Percentiles rank a stretch among this genome's conserved stretches.
These are phyloP conservation scores for Thielaviopsis musarum DNA, from an alignment of 2,329 filamentous ascomycete species.

Conservation along the genomic window DNA sequence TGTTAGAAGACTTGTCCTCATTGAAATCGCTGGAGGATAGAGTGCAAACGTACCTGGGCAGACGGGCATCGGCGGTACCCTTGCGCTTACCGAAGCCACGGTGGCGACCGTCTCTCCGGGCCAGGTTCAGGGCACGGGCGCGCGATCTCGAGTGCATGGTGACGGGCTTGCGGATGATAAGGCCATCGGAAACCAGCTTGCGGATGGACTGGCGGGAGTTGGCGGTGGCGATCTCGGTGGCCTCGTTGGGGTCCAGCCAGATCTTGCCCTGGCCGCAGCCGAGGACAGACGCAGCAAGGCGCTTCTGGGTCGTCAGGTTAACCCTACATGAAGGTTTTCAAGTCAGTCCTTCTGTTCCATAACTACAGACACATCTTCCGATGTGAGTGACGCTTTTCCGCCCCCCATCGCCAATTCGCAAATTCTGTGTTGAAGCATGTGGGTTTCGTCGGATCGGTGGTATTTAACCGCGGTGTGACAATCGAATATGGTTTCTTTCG, in stretches of 20 bases:
- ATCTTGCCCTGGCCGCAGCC: conserved; percentile 99
- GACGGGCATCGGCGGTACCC: conserved; percentile 99
- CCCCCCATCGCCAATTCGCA: background rate
- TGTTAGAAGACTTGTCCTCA: conserved; percentile 1
- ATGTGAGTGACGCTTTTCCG: background rate
- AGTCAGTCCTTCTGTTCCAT: conserved; percentile 7
- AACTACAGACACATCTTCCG: background rate
- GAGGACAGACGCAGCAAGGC: conserved; percentile 95
- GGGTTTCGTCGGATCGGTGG: background rate
- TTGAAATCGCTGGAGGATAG: background rate
- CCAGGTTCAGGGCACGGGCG: conserved; percentile 85
- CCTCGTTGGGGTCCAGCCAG: conserved; percentile 99
- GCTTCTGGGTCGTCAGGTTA: conserved; percentile 99
- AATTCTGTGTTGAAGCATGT: background rate
- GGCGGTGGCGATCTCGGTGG: conserved; percentile 98
- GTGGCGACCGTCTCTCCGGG: conserved; percentile 91
- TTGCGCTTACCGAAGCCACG: conserved; percentile 99
- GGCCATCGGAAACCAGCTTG: conserved; percentile 98
- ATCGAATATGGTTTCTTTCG: background rate
- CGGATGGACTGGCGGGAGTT: conserved; percentile 99
- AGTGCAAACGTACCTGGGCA: conserved; percentile 62
- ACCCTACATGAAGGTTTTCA: conserved; percentile 44
- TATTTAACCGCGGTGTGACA: background rate
- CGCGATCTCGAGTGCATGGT: conserved; percentile 98
- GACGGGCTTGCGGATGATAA: conserved; percentile 99